Conservation (phyloP, 1,284 basidiomycete genomes). For the Tilletia indica region DNA sequence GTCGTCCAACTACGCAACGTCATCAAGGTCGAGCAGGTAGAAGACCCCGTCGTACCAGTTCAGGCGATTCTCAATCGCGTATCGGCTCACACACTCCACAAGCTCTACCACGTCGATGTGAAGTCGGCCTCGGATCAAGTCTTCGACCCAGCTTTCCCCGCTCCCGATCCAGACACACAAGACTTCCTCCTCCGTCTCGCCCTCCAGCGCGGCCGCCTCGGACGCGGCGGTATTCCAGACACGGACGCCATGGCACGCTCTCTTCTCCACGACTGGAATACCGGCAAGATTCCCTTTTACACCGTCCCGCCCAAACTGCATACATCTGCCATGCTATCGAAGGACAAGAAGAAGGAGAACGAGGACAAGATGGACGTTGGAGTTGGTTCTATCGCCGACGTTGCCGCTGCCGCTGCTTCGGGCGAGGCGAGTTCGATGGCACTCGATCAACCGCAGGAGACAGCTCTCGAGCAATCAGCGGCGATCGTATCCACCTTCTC, state of each 20-base stretch:
- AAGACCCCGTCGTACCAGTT: constrained; percentile 78
- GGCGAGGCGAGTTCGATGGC: constrained; percentile 57
- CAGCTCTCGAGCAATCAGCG: constrained; percentile 25
- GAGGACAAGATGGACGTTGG: constrained; percentile 67
- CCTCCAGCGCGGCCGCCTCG: constrained; percentile 70
- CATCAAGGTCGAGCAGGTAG: constrained; percentile 84
- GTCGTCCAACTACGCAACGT: constrained; percentile 71
- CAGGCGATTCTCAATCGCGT: constrained; percentile 50
- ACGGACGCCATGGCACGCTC: constrained; percentile 76
- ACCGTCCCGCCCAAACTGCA: constrained; percentile 75
- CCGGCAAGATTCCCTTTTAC: constrained; percentile 88
- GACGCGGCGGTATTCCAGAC: constrained; percentile 84
- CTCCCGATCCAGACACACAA: constrained; percentile 62
- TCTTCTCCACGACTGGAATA: constrained; percentile 92
- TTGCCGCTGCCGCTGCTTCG: constrained; percentile 69
- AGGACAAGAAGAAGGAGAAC: constrained; percentile 59
- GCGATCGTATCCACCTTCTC: constrained; percentile 39
- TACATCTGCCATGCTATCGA: constrained; percentile 68
- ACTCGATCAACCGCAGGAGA: constrained; percentile 58
- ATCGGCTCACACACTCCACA: constrained; percentile 31
- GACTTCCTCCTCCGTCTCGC: constrained; percentile 91
- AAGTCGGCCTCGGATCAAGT: background rate
- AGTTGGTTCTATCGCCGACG: constrained; percentile 67
- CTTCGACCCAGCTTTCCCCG: background rate
- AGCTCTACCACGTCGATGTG: constrained; percentile 36